These are phyloP conservation scores for Fusarium sp. DNA, from an alignment of 2,329 filamentous ascomycete species.

Conservation along the genomic window DNA sequence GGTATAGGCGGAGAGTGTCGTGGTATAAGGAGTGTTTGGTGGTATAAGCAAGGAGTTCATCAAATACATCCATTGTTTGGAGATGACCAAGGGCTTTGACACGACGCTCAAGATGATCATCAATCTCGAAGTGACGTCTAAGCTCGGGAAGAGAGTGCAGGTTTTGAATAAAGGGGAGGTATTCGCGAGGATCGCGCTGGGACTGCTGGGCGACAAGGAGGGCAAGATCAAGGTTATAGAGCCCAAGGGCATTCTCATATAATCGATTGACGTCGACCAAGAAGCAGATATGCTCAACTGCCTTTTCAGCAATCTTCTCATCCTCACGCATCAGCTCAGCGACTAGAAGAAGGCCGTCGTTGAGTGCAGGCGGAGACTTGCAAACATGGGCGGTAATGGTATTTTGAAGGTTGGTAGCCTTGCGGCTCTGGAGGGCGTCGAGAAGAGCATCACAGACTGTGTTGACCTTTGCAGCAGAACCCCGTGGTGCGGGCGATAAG, in stretches of 20 bases:
- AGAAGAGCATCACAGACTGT: constrained; percentile 87
- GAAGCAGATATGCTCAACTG: constrained; percentile 97
- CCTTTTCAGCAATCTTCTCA: constrained; percentile 80
- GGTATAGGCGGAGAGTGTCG: constrained; percentile 80
- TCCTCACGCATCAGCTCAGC: constrained; percentile 76
- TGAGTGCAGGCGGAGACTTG: constrained; percentile 89
- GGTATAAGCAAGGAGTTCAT: constrained; percentile 81
- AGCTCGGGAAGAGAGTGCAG: constrained; percentile 78
- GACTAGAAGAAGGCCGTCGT: constrained; percentile 83
- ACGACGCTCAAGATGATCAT: constrained; percentile 82
- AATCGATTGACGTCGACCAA: constrained; percentile 91
- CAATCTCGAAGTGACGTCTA: constrained; percentile 83
- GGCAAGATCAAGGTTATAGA: constrained; percentile 91
- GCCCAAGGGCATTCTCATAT: constrained; percentile 87
- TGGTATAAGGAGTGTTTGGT: constrained; percentile 83
- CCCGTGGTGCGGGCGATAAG: constrained; percentile 18
- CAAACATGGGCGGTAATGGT: constrained; percentile 94
- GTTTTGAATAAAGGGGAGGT: constrained; percentile 91
- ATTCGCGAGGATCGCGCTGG: constrained; percentile 94
- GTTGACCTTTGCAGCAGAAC: constrained; percentile 74
- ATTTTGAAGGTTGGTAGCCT: constrained; percentile 80
- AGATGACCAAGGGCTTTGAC: constrained; percentile 82
- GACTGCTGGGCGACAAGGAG: constrained; percentile 94
- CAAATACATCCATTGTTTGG: constrained; percentile 75
- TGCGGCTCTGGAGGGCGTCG: constrained; percentile 68